Base-by-base conservation (phyloP, 192 early-diverging fungal genomes). In the Jimgerdemannia flammicorona region DNA sequence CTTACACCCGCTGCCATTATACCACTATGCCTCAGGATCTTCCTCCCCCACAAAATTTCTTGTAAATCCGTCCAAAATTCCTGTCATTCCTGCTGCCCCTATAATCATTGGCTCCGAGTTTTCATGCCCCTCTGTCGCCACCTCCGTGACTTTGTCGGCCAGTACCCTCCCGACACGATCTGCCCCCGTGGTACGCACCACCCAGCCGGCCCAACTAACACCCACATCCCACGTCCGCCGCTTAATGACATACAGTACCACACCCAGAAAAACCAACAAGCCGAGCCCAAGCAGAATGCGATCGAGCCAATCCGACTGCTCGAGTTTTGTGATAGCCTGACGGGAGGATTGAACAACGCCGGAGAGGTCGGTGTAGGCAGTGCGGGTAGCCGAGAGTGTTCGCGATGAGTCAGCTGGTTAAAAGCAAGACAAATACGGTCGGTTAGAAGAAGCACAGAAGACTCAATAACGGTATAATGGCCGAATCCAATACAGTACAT, bases 251-350 rank as follows among this genome's bases (percentile, higher is more conserved):
- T 88, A 87, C 64, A 90, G 70, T 7, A 93, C 90, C 2, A 90
- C 91, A 1, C 83, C 64, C 8, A 77, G 64, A 73, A 93, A 93
- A 6, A 93, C 79, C 3, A 91, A 64, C 41, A 91, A 71, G 3
- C 90, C 91, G 71, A 91, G 85, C 3, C 84, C 41, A 10, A 93
- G 82, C 44, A 90, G 72, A 11, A 93, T 72, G 17, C 89, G 80
- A 70, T 93, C 91, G 3, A 86, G 87, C 87, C 88, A 91, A 59
- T 93, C 91, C n/a, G 87, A 86, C 11, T 85, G 82, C 64, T 91
- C 87, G 40, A 93, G 77, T 70, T 90, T 87, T n/a, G 88, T 86
- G 42, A 93, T 87, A 18, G 91, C 43, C 59, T 82, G 79, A 72
- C 88, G 88, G 18, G 89, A 90, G 6, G 85, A 77, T 39, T 81